These are phyloP conservation scores for Turnera subulata DNA, from an alignment of 345 rosid species.

Conservation along the genomic window DNA sequence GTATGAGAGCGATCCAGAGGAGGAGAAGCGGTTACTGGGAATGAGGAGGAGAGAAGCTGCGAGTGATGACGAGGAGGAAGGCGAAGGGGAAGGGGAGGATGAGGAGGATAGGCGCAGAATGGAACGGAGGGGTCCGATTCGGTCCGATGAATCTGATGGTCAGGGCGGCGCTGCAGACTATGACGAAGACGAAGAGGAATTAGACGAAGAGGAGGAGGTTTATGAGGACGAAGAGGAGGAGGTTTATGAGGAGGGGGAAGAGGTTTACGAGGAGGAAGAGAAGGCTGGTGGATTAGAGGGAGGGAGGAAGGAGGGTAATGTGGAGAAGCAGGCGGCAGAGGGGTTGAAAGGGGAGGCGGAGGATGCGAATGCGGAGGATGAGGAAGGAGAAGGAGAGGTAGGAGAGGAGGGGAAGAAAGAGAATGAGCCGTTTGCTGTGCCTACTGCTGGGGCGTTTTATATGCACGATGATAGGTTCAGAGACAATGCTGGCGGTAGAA, in stretches of 20 bases:
- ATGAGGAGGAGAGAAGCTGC: slow-evolving; percentile 73
- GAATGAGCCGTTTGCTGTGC: slow-evolving; percentile 86
- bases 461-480: slow-evolving; percentile 96
- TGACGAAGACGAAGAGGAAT: slow-evolving; percentile 51
- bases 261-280: slow-evolving; percentile 26
- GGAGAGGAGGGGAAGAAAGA: slow-evolving; percentile 55
- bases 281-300: slow-evolving; percentile 9
- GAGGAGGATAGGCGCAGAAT: slow-evolving; percentile 23
- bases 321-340: slow-evolving; percentile 53
- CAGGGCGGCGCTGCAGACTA: slow-evolving; percentile 59
- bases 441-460: slow-evolving; percentile 95
- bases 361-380: slow-evolving; percentile 18
- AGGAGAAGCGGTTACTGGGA: slow-evolving; percentile 55
- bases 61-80: slow-evolving; percentile 93
- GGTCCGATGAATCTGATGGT: slow-evolving; percentile 67
- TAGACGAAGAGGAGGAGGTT: slow-evolving; percentile 32
- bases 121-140: slow-evolving; percentile 41
- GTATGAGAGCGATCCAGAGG: slow-evolving; percentile 92
- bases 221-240: slow-evolving; percentile 38
- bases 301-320: slow-evolving; percentile 24
- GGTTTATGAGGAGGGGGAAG: slow-evolving; percentile 37
- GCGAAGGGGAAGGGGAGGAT: slow-evolving; percentile 23
- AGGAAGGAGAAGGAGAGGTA: slow-evolving; percentile 30
- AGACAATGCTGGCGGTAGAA: slow-evolving; percentile 53
- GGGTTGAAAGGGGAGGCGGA: slow-evolving; percentile 21